phyloP scores from a whole-genome alignment of 768 basidiomycete genomes.

The Terana coerulea region DNA sequence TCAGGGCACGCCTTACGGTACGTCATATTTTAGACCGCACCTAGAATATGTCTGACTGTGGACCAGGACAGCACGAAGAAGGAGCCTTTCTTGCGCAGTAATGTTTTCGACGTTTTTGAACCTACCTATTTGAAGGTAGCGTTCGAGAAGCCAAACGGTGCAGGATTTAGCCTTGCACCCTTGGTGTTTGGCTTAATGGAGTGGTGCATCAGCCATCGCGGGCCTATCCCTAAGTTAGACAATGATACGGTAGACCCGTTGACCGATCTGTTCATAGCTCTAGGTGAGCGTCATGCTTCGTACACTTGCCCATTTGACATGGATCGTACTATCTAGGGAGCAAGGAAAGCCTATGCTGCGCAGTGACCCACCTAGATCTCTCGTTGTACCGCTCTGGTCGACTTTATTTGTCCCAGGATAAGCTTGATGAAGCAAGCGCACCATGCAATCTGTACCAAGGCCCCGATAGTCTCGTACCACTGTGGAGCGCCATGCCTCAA shows the following conservation, averaged over 20 bases:
- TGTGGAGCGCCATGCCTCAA: not conserved
- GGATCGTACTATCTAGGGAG: not conserved
- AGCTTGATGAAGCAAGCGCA: not conserved
- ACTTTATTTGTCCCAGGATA: not conserved
- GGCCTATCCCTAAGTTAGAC: too few species aligned
- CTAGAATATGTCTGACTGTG: too few species aligned
- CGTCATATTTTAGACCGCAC: not conserved
- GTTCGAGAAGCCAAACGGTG: not conserved
- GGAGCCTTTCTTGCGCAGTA: not conserved
- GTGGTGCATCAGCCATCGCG: not conserved
- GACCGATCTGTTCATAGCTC: not conserved
- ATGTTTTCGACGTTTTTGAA: constrained; percentile 11
- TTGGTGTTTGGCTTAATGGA: constrained; percentile 1
- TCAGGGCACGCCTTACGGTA: not conserved
- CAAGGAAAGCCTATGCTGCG: not conserved
- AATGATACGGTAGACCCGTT: not conserved
- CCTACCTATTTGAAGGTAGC: constrained; percentile 4
- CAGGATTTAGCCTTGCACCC: not conserved
- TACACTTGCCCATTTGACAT: not conserved
- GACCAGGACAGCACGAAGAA: not conserved
- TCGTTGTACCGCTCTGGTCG: not conserved
- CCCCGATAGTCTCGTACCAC: not conserved
- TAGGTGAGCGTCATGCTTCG: not conserved
- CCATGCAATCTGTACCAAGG: not conserved
- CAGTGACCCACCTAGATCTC: not conserved